Base-by-base conservation (phyloP, 2,329 filamentous ascomycete genomes). In the Hypoxylon sp. region DNA sequence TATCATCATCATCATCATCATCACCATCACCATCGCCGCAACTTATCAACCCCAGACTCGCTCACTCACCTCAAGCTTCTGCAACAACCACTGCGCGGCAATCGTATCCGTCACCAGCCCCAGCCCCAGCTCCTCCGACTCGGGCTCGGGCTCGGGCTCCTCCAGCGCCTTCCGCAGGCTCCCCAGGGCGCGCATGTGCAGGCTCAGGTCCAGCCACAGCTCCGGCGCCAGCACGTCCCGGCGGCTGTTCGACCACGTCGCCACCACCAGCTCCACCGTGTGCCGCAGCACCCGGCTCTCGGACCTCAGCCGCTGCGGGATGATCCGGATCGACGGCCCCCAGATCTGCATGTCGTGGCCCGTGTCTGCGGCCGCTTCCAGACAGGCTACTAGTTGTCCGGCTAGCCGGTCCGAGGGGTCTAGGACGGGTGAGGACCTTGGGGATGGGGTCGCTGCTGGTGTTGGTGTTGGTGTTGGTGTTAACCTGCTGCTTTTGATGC, bases 21-120 rank as follows among this genome's bases (percentile, higher is more conserved):
- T 29, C 13, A 21, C n/a, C 7, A 17, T 15, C 2, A n/a, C n/a
- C n/a, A n/a, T n/a, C n/a, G n/a, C 17, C 12, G 3, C 15, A 4
- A 16, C 29, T 29, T 23, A 13, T 12, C 13, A 7, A 5, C 6
- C 23, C 3, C 7, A 21, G 6, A 15, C 4, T 21, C 2, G 13
- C 20, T 27, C 6, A 44, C 55, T 62, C 31, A 67, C 63, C 60
- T 67, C 64, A 12, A 62, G 58, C 19, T 66, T 67, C 48, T 67
- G 65, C 19, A 67, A 27, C n/a, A 67, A 16, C 26, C 59, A 61
- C 21, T 62, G 59, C 2, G 65, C 63, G 6, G 63, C 52, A 17
- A 66, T 55, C 2, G 63, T 65, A 26, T 55, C 55, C 9, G 59
- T 61, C 19, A 61, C 47, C 3, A 51, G 20, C 8, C 60, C 57